Conservation (phyloP, 768 basidiomycete species). For the Trametes gibbosa region DNA sequence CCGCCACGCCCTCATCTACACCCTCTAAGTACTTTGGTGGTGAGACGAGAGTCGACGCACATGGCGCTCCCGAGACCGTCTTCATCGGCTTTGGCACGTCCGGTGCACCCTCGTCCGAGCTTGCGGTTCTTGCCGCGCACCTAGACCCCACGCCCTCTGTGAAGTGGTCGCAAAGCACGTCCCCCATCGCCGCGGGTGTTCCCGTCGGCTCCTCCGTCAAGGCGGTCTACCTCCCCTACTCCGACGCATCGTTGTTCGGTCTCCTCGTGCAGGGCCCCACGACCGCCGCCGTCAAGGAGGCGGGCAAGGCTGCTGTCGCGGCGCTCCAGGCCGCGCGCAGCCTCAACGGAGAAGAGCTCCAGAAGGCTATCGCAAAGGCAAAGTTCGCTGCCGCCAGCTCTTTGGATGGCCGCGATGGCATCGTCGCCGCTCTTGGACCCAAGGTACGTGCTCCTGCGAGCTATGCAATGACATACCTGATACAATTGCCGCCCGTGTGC, state of each 20-base stretch:
- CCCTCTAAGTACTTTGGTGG: slow-evolving; percentile 76
- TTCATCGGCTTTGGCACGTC: slow-evolving; percentile 88
- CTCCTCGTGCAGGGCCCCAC: slow-evolving; percentile 73
- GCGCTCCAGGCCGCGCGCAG: slow-evolving; percentile 53
- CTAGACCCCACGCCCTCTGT: slow-evolving; percentile 76
- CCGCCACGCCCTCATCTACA: slow-evolving; percentile 35
- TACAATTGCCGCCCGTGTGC: not conserved
- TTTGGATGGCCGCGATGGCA: slow-evolving; percentile 67
- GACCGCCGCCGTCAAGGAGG: slow-evolving; percentile 59
- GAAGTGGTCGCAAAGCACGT: slow-evolving; percentile 82
- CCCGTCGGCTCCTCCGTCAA: slow-evolving; percentile 64
- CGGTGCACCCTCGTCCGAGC: slow-evolving; percentile 60
- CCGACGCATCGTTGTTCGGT: slow-evolving; percentile 88
- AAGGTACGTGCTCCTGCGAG: slow-evolving; percentile 46
- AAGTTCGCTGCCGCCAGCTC: slow-evolving; percentile 77
- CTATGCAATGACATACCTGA: not conserved
- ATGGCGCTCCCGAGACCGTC: slow-evolving; percentile 64
- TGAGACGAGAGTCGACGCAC: slow-evolving; percentile 68
- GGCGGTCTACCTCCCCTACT: slow-evolving; percentile 82
- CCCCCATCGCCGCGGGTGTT: slow-evolving; percentile 60
- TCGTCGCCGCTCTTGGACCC: slow-evolving; percentile 57
- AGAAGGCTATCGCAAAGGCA: slow-evolving; percentile 82
- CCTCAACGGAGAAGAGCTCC: slow-evolving; percentile 60
- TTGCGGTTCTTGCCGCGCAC: slow-evolving; percentile 77
- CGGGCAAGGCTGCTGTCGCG: slow-evolving; percentile 64